Percentiles rank a stretch among this genome's conserved stretches.
Evolutionary conservation across 1,284 basidiomycete species (phyloP).

Genomic region (Singerocomus inundabilis): DNA sequence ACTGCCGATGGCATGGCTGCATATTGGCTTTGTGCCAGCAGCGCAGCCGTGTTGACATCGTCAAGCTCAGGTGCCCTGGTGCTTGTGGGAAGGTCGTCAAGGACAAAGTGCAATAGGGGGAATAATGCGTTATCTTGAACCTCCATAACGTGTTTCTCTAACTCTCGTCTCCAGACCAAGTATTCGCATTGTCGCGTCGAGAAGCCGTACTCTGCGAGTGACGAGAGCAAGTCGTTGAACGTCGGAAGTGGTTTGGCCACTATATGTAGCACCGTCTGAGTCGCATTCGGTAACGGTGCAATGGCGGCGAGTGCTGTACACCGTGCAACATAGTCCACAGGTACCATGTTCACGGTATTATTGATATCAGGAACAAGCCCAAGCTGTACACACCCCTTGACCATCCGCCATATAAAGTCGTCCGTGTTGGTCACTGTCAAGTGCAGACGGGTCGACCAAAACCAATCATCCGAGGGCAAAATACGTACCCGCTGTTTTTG

Average conservation of each 20-base stretch:
- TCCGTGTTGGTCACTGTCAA: conserved; percentile 92
- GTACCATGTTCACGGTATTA: conserved; percentile 98
- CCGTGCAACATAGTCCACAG: conserved; percentile 94
- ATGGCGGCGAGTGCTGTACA: conserved; percentile 75
- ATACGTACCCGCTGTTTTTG: conserved; percentile 69
- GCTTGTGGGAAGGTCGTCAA: conserved; percentile 95
- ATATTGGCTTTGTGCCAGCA: conserved; percentile 52
- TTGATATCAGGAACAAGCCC: conserved; percentile 97
- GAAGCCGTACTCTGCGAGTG: conserved; percentile 83
- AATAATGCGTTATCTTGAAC: conserved; percentile 96
- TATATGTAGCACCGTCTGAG: conserved; percentile 81
- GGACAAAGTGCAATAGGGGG: conserved; percentile 94
- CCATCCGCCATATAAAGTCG: conserved; percentile 97
- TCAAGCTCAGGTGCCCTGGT: conserved; percentile 94
- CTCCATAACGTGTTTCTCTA: conserved; percentile 95
- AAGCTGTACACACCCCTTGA: conserved; percentile 97
- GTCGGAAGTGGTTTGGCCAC: conserved; percentile 86
- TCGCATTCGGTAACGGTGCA: conserved; percentile 47
- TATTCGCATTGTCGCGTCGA: conserved; percentile 81
- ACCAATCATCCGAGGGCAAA: conserved; percentile 1
- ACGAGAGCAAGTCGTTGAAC: conserved; percentile 86
- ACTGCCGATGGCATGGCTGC: conserved; percentile 59
- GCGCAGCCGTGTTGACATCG: conserved; percentile 75
- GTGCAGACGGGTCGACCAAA: conserved; percentile 12
- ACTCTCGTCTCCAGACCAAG: conserved; percentile 84